Evolutionary conservation across 805 yeast genomes (phyloP).

Genomic region (Cyberlindnera euphorbiiphila): DNA sequence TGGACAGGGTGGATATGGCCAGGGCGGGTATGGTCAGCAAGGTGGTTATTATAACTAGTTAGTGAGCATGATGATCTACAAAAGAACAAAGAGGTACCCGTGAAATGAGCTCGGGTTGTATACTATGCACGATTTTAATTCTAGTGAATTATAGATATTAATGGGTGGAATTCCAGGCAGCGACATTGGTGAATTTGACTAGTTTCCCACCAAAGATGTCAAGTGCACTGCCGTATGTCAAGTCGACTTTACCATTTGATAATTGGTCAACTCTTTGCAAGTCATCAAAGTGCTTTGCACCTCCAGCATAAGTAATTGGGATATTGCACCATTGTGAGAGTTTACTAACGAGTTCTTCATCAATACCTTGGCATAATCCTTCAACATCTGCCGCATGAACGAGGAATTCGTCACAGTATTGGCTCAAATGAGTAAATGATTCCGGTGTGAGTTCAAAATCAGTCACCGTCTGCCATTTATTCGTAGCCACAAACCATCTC

Average conservation of each 20-base stretch:
- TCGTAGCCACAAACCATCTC: conserved; percentile 93
- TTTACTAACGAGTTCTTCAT: conserved; percentile 64
- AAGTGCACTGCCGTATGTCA: conserved; percentile 89
- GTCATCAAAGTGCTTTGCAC: conserved; percentile 76
- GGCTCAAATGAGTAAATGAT: conserved; percentile 49
- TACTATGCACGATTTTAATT: too few relatives aligned
- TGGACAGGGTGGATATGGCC: conserved; percentile 5
- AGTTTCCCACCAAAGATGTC: conserved; percentile 91
- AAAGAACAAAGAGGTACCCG: neutral
- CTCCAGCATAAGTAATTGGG: conserved; percentile 94
- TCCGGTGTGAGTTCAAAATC: conserved; percentile 49
- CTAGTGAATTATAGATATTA: neutral
- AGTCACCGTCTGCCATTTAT: conserved; percentile 94
- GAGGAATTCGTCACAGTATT: conserved; percentile 79
- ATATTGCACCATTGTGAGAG: conserved; percentile 78
- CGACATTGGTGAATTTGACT: conserved; percentile 73
- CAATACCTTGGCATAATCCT: conserved; percentile 93
- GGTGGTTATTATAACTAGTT: neutral
- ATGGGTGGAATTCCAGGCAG: conserved; percentile 60
- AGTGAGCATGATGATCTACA: neutral
- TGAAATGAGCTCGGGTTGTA: too few relatives aligned
- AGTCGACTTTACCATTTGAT: conserved; percentile 80
- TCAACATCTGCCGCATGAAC: conserved; percentile 99
- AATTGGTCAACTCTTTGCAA: conserved; percentile 59
- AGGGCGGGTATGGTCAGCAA: conserved; percentile 5